Conservation (phyloP, 73 alveolate species). For the Stentor roeselii region DNA sequence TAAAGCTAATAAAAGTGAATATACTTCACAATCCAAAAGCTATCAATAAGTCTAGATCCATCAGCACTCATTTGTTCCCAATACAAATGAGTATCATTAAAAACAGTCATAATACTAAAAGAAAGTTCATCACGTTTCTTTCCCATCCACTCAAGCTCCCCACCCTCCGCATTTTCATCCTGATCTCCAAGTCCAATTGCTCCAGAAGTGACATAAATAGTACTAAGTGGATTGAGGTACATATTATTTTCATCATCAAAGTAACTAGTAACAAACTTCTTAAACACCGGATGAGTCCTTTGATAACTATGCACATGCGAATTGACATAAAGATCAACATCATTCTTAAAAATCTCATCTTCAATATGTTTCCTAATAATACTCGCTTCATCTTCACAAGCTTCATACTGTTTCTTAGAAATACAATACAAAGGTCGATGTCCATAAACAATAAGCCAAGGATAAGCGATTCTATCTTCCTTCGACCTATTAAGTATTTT, state of each 20-base stretch:
- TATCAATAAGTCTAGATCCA: too few relatives aligned
- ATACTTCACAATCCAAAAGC: too few relatives aligned
- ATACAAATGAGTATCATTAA: too few relatives aligned
- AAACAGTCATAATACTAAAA: too few relatives aligned
- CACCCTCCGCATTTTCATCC: too few relatives aligned
- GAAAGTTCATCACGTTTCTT: too few relatives aligned
- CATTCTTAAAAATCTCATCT: not conserved
- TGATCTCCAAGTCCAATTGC: not conserved
- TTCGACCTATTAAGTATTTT: not conserved
- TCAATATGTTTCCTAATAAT: not conserved
- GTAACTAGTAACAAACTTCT: not conserved
- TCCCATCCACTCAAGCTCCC: too few relatives aligned
- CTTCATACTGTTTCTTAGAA: not conserved
- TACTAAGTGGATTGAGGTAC: not conserved
- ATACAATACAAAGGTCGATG: conserved; percentile 9
- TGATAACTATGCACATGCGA: conserved; percentile 16
- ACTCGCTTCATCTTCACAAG: not conserved
- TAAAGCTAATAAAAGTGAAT: too few relatives aligned
- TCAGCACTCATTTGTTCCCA: too few relatives aligned
- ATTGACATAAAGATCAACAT: conserved; percentile 1
- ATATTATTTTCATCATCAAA: not conserved
- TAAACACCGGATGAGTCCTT: not conserved
- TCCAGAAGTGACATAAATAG: not conserved
- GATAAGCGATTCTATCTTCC: conserved; percentile 8
- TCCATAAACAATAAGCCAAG: not conserved